A percentile compares a stretch with the other conserved stretches of the same genome.
These are phyloP conservation scores for Apiospora phragmitis DNA, from an alignment of 2,329 filamentous ascomycete species.

Conservation along the genomic window DNA sequence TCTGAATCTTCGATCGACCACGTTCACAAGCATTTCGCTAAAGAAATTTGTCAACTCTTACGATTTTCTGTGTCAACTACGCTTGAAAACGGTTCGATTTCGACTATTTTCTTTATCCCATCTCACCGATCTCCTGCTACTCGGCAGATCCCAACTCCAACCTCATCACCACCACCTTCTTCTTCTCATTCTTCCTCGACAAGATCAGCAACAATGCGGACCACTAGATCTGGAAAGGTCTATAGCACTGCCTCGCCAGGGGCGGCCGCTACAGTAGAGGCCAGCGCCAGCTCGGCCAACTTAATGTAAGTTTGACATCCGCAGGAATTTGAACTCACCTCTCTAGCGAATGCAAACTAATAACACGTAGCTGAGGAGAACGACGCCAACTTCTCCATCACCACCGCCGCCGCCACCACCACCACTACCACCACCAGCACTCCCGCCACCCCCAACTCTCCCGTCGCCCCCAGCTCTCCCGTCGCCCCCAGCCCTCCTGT, in stretches of 20 bases:
- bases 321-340: not conserved
- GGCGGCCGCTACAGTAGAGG: not conserved
- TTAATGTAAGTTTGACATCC: not conserved
- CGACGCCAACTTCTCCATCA: not conserved
- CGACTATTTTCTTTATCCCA: not conserved
- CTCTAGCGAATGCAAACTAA: not conserved
- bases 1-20: not conserved
- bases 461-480: not conserved
- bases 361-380: not conserved
- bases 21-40: not conserved
- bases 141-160: not conserved
- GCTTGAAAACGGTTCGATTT: not conserved
- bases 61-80: not conserved
- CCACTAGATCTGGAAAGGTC: not conserved
- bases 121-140: not conserved
- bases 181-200: not conserved
- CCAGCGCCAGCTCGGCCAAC: not conserved
- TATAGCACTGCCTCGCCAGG: not conserved
- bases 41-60: not conserved
- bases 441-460: no score
- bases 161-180: not conserved
- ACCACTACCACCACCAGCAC: not conserved
- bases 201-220: not conserved
- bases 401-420: not conserved
- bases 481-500: not conserved